These are phyloP conservation scores for Takashimella tepidaria DNA, from an alignment of 1,284 basidiomycete species.

Conservation along the genomic window DNA sequence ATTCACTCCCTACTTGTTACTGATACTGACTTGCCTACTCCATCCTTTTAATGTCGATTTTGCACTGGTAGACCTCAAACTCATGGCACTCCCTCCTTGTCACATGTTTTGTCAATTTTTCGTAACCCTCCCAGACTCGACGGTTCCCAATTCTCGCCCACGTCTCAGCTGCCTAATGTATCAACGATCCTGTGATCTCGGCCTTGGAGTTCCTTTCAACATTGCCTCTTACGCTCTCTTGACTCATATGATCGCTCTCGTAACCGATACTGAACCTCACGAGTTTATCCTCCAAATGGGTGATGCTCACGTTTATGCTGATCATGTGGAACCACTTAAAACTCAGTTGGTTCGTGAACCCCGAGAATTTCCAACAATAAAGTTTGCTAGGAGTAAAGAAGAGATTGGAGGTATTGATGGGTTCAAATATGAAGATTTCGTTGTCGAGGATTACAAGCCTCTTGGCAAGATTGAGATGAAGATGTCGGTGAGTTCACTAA, in stretches of 20 bases:
- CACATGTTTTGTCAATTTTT: constrained; percentile 99
- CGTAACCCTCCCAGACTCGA: constrained; percentile 66
- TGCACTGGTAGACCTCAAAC: constrained; percentile 66
- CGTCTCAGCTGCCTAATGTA: constrained; percentile 93
- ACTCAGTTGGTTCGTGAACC: constrained; percentile 76
- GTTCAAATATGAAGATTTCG: constrained; percentile 74
- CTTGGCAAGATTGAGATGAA: constrained; percentile 89
- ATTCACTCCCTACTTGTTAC: too few relatives aligned
- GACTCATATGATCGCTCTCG: constrained; percentile 91
- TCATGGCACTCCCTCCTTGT: constrained; percentile 96
- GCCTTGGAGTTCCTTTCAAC: constrained; percentile 96
- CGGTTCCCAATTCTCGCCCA: constrained; percentile 50
- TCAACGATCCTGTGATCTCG: constrained; percentile 94
- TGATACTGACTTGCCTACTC: neutral
- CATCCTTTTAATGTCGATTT: too few relatives aligned
- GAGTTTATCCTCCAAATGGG: constrained; percentile 91
- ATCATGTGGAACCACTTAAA: constrained; percentile 83
- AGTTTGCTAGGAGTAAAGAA: constrained; percentile 60
- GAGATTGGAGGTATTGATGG: constrained; percentile 66
- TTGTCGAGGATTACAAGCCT: constrained; percentile 80
- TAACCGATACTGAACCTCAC: constrained; percentile 78
- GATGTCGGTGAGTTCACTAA: constrained; percentile 69
- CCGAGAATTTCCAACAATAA: constrained; percentile 73
- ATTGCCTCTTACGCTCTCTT: constrained; percentile 96
- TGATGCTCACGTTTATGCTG: constrained; percentile 92